phyloP scores from a whole-genome alignment of 805 yeast genomes.

The Hermanozyma aechmeae region DNA sequence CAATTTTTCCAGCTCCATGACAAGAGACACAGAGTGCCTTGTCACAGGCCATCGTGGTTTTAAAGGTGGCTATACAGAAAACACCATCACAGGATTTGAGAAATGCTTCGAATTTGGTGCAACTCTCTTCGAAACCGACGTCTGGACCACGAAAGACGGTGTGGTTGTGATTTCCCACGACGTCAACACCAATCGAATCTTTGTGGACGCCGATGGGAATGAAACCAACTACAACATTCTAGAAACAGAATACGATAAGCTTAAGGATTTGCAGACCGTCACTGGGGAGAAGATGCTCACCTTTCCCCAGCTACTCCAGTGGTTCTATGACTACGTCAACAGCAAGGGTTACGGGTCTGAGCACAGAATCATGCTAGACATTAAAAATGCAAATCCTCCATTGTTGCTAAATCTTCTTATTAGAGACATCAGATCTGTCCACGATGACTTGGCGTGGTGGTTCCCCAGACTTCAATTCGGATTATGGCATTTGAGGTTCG shows the following conservation, averaged over 20 bases:
- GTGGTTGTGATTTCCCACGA: constrained; percentile 34
- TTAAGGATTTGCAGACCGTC: constrained; percentile 15
- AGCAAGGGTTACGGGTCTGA: constrained; percentile 5
- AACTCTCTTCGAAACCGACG: constrained; percentile 32
- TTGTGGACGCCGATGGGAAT: constrained; percentile 23
- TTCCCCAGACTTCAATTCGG: constrained; percentile 28
- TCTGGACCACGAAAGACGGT: constrained; percentile 29
- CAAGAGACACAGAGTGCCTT: too few relatives aligned
- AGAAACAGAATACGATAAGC: constrained; percentile 17
- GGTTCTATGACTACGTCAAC: constrained; percentile 17
- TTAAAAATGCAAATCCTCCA: constrained; percentile 31
- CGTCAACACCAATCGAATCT: constrained; percentile 26
- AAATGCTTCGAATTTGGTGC: constrained; percentile 31
- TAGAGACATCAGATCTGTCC: constrained; percentile 18
- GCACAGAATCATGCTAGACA: constrained; percentile 28
- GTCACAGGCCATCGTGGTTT: constrained; percentile 37
- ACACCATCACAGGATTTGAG: constrained; percentile 27
- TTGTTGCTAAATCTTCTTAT: constrained; percentile 19
- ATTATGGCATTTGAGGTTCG: constrained; percentile 29
- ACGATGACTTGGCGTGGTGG: constrained; percentile 28
- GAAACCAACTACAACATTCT: constrained; percentile 26
- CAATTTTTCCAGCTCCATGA: too few relatives aligned
- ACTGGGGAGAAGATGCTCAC: constrained; percentile 24
- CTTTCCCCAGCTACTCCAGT: constrained; percentile 21
- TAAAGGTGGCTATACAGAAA: constrained; percentile 31